phyloP scores from a whole-genome alignment of 345 rosid genomes.

The Sisymbrium irio region DNA sequence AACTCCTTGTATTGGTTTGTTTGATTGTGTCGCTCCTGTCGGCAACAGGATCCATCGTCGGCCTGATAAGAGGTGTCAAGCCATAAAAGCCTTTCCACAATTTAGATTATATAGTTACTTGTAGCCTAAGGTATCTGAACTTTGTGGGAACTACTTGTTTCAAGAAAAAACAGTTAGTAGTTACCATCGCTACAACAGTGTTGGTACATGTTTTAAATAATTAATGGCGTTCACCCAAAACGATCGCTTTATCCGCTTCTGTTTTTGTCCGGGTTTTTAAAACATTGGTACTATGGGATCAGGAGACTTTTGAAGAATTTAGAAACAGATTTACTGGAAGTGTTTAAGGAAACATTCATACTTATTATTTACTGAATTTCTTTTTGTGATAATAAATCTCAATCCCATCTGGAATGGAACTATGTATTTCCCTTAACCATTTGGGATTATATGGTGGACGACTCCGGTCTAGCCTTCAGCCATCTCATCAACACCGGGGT shows the following conservation, averaged over 20 bases:
- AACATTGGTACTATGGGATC: neutral
- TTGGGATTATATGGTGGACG: too few species aligned
- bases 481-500: too few species aligned
- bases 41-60: conserved; percentile 66
- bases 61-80: conserved; percentile 51
- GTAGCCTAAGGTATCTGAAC: neutral
- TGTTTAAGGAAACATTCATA: neutral
- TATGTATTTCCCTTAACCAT: too few species aligned
- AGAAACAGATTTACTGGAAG: neutral
- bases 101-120: neutral
- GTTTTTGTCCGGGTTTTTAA: neutral
- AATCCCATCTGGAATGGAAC: too few species aligned
- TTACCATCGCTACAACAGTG: neutral
- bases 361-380: neutral
- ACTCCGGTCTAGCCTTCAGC: too few species aligned
- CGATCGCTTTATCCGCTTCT: neutral
- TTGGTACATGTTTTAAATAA: neutral
- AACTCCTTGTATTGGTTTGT: conserved; percentile 54
- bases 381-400: too few species aligned
- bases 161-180: neutral
- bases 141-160: neutral
- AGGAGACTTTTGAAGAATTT: neutral
- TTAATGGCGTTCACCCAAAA: neutral
- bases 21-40: conserved; percentile 61
- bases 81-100: conserved; percentile 64